Evolutionary conservation across 2,329 filamentous ascomycete species (phyloP).

Genomic region (Chrysosporium queenslandicum): DNA sequence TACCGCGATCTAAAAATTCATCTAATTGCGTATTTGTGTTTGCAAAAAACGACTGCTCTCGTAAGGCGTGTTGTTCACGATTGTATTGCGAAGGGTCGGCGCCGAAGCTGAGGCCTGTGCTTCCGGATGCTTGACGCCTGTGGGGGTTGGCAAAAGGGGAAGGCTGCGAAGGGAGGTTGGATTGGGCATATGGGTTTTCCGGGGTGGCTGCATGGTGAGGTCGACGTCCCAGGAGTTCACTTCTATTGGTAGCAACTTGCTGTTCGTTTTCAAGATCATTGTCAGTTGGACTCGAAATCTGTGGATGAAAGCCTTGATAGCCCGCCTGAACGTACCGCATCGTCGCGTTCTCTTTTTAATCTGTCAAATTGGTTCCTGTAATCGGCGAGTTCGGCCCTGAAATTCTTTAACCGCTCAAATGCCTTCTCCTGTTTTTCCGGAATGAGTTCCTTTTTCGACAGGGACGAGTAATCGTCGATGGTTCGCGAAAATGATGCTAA

Average conservation of each 20-base stretch:
- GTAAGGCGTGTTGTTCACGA: slow-evolving; percentile 71
- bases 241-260: slow-evolving; percentile 57
- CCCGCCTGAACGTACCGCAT: slow-evolving; percentile 43
- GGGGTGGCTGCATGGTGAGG: slow-evolving; percentile 70
- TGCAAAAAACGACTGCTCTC: slow-evolving; percentile 80
- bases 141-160: slow-evolving; percentile 34
- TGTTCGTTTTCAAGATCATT: slow-evolving; percentile 20
- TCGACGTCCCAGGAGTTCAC: slow-evolving; percentile 74
- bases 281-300: not conserved
- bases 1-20: slow-evolving; percentile 83
- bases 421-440: slow-evolving; percentile 88
- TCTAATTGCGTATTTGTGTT: slow-evolving; percentile 77
- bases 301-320: no score
- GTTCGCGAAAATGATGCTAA: slow-evolving; percentile 76
- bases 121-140: slow-evolving; percentile 23
- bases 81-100: slow-evolving; percentile 46
- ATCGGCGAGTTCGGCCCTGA: slow-evolving; percentile 69
- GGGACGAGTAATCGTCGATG: slow-evolving; percentile 78
- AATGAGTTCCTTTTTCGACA: slow-evolving; percentile 81
- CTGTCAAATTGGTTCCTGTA: slow-evolving; percentile 69
- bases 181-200: slow-evolving; percentile 83
- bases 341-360: slow-evolving; percentile 67
- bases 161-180: slow-evolving; percentile 33
- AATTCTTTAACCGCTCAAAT: slow-evolving; percentile 71
- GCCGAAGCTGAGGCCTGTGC: slow-evolving; percentile 38